Conservation (phyloP, 1,139 yeast species). For the Candida sp. region DNA sequence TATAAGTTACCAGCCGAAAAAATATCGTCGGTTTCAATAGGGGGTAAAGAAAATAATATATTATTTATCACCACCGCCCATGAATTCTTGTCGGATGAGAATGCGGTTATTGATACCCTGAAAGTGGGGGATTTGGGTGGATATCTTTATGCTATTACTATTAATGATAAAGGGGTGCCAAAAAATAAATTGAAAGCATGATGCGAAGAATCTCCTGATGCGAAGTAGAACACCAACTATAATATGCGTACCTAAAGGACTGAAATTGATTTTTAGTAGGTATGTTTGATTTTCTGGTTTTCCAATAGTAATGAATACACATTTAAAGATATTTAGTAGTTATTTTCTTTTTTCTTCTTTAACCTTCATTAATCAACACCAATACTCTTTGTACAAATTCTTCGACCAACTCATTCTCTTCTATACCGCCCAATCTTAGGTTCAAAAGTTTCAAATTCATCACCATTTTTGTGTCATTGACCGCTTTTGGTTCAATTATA, state of each 20-base stretch:
- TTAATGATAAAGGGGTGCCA: constrained; percentile 20
- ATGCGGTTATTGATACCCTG: constrained; percentile 25
- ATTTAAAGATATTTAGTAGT: too few relatives aligned
- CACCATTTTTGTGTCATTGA: constrained; percentile 49
- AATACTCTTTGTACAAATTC: constrained; percentile 42
- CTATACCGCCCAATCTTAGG: constrained; percentile 60
- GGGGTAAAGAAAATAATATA: constrained; percentile 57
- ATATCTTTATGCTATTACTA: constrained; percentile 24
- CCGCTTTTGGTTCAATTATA: constrained; percentile 39
- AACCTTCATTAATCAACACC: constrained; percentile 5
- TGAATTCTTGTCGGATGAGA: constrained; percentile 36
- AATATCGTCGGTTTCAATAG: constrained; percentile 69
- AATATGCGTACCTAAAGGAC: too few relatives aligned
- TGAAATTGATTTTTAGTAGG: constrained; percentile 29
- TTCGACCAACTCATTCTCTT: constrained; percentile 62
- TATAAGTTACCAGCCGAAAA: constrained; percentile 59
- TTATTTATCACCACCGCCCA: constrained; percentile 71
- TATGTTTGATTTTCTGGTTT: background rate
- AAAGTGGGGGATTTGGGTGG: constrained; percentile 56
- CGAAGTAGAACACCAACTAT: too few relatives aligned
- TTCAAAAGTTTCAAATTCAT: constrained; percentile 60
- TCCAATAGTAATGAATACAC: too few relatives aligned
- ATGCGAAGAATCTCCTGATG: too few relatives aligned
- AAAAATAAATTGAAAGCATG: constrained; percentile 13
- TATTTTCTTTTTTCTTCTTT: too few relatives aligned